Percentiles rank a stretch among this genome's conserved stretches.
These are phyloP conservation scores for Verticillium alfalfae DNA, from an alignment of 2,329 filamentous ascomycete species.

Conservation along the genomic window DNA sequence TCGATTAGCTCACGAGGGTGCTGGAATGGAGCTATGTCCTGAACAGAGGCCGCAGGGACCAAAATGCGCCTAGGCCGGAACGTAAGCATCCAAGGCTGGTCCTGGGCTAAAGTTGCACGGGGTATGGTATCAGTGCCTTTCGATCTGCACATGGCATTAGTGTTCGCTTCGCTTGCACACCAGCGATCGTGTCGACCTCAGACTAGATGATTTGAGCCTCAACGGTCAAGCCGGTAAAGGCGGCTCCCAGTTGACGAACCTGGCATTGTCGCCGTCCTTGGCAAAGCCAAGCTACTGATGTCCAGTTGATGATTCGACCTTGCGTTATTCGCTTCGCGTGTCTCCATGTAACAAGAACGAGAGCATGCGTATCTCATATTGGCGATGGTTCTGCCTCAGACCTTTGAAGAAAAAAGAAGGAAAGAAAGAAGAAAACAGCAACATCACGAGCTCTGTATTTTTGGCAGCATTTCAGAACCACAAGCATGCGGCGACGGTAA, in stretches of 20 bases:
- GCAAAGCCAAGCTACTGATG: too few species aligned
- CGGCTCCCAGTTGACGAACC: too few species aligned
- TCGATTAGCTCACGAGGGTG: conserved; percentile 3
- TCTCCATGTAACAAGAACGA: too few species aligned
- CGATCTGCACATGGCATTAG: background rate
- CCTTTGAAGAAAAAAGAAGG: background rate
- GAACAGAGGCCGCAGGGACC: background rate
- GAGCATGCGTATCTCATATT: too few species aligned
- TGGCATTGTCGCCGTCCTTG: too few species aligned
- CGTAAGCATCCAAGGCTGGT: background rate
- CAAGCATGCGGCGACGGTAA: background rate
- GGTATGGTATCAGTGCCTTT: background rate
- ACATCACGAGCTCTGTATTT: background rate
- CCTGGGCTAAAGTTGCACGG: background rate
- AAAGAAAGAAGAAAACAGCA: background rate
- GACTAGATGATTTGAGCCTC: background rate
- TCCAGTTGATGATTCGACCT: too few species aligned
- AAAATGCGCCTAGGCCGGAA: background rate
- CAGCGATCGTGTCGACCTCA: background rate
- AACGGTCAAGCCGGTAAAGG: background rate
- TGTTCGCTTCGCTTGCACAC: background rate
- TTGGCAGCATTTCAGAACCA: background rate
- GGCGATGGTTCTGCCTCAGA: too few species aligned
- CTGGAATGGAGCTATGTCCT: background rate
- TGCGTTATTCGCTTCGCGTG: too few species aligned